Percentiles rank a stretch among this genome's conserved stretches.
Evolutionary conservation across 495 filamentous ascomycete species (phyloP).

Genomic region (Saxophila tyrrhenica): DNA sequence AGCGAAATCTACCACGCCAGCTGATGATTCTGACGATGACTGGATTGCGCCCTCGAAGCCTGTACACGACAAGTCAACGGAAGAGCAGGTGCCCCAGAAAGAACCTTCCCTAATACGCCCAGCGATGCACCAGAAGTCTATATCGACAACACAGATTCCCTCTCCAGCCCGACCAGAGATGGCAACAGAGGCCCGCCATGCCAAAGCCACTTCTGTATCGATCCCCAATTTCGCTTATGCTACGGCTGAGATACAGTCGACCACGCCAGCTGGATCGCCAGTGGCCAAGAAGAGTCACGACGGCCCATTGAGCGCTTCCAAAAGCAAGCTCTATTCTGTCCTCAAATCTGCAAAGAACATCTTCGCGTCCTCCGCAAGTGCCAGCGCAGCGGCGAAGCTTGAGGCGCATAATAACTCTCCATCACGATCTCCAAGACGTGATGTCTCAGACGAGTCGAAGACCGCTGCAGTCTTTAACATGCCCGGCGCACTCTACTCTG

Average conservation of each 20-base stretch:
- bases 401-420: conserved; percentile 37
- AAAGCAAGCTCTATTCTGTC: conserved; percentile 76
- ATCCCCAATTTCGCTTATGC: conserved; percentile 40
- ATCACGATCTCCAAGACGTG: conserved; percentile 20
- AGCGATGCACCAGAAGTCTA: conserved; percentile 22
- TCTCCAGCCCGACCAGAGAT: conserved; percentile 27
- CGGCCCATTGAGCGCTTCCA: conserved; percentile 76
- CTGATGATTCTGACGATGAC: conserved; percentile 50
- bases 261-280: conserved; percentile 62
- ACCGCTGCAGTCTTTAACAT: conserved; percentile 16
- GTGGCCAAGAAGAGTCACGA: conserved; percentile 50
- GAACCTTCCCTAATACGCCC: conserved; percentile 9
- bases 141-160: conserved; percentile 37
- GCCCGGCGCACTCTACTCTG: conserved; percentile 18
- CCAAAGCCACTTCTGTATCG: conserved; percentile 55
- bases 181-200: conserved; percentile 33
- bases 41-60: conserved; percentile 53
- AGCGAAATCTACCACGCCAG: background rate
- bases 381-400: conserved; percentile 64
- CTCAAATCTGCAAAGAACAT: conserved; percentile 74
- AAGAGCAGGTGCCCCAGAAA: conserved; percentile 6
- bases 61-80: conserved; percentile 4
- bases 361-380: conserved; percentile 66
- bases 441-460: conserved; percentile 13
- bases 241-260: conserved; percentile 34